Percentiles rank a stretch among this genome's conserved stretches.
phyloP scores from a whole-genome alignment of 2,329 filamentous ascomycete species.

The Basipetospora chlamydospora region DNA sequence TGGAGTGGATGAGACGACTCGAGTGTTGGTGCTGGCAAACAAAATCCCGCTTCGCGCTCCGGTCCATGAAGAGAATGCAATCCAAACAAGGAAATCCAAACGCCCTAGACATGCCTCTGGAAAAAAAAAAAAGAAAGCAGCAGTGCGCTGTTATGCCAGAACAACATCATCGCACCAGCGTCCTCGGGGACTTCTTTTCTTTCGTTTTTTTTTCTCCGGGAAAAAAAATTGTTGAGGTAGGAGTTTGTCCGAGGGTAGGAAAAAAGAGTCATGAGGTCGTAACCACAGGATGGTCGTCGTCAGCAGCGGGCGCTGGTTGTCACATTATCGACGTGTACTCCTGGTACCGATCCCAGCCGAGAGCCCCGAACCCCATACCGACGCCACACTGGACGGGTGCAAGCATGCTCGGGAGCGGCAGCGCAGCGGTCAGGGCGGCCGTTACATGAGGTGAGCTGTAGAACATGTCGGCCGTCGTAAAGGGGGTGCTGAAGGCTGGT shows the following conservation, averaged over 20 bases:
- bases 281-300: slow-evolving; percentile 30
- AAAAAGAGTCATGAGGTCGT: slow-evolving; percentile 18
- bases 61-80: slow-evolving; percentile 3
- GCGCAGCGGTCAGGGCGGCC: slow-evolving; percentile 55
- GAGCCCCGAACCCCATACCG: slow-evolving; percentile 10
- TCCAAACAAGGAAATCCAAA: slow-evolving; percentile 2
- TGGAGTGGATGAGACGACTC: too few species aligned
- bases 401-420: slow-evolving; percentile 78
- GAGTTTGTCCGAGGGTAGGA: slow-evolving; percentile 4
- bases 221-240: slow-evolving; percentile 2
- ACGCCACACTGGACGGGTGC: slow-evolving; percentile 66
- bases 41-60: not conserved
- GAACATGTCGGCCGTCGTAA: slow-evolving; percentile 57
- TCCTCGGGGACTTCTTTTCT: slow-evolving; percentile 4
- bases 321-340: slow-evolving; percentile 83
- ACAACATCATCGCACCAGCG: not conserved
- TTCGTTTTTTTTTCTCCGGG: too few species aligned
- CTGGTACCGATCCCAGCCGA: slow-evolving; percentile 62
- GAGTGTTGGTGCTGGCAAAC: too few species aligned
- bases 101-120: slow-evolving; percentile 2
- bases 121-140: slow-evolving; percentile 1
- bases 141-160: slow-evolving; percentile 3
- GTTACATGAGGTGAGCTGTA: slow-evolving; percentile 67
- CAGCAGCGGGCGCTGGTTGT: slow-evolving; percentile 41
- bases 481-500: slow-evolving; percentile 60